Percentiles rank a stretch among this genome's conserved stretches.
phyloP scores from a whole-genome alignment of 2,329 filamentous ascomycete genomes.

The Fusarium caatingaense region DNA sequence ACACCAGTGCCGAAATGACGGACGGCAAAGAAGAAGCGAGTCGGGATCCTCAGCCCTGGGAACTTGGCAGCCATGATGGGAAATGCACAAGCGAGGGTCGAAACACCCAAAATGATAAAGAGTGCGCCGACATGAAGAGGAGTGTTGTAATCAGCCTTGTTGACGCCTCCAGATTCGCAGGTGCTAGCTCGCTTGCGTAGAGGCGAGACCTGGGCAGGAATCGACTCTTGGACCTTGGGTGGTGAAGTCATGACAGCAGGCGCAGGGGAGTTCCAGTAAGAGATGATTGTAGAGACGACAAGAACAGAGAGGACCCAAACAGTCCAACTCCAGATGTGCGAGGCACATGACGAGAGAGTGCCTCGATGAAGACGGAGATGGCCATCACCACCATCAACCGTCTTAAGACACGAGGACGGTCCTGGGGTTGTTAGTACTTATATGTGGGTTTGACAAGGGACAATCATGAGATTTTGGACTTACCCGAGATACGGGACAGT shows the following conservation, averaged over 20 bases:
- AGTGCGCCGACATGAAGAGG: slow-evolving; percentile 69
- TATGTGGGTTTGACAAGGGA: slow-evolving; percentile 3
- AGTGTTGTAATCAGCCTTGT: slow-evolving; percentile 62
- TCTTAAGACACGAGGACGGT: slow-evolving; percentile 49
- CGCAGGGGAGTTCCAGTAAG: slow-evolving; percentile 35
- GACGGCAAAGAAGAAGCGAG: slow-evolving; percentile 66
- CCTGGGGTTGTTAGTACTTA: slow-evolving; percentile 24
- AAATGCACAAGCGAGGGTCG: slow-evolving; percentile 63
- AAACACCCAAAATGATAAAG: slow-evolving; percentile 60
- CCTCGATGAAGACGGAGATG: slow-evolving; percentile 50
- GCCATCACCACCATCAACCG: slow-evolving; percentile 56
- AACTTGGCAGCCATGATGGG: slow-evolving; percentile 66
- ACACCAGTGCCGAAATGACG: slow-evolving; percentile 84
- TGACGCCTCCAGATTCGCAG: slow-evolving; percentile 48
- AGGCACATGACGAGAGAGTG: slow-evolving; percentile 46
- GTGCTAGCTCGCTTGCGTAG: slow-evolving; percentile 45
- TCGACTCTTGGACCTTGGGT: slow-evolving; percentile 18
- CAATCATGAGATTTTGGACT: slow-evolving; percentile 18
- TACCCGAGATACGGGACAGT: slow-evolving; percentile 47
- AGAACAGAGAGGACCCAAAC: slow-evolving; percentile 58
- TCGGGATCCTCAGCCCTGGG: slow-evolving; percentile 65
- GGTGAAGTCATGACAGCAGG: neutral
- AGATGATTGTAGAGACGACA: slow-evolving; percentile 50
- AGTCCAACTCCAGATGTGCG: slow-evolving; percentile 55
- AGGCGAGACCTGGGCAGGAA: slow-evolving; percentile 24